Evolutionary conservation across 306 rosid genomes (phyloP), one percentile per base, ranked within the genome.

Genomic region (Elaeagnus macrophylla): DNA sequence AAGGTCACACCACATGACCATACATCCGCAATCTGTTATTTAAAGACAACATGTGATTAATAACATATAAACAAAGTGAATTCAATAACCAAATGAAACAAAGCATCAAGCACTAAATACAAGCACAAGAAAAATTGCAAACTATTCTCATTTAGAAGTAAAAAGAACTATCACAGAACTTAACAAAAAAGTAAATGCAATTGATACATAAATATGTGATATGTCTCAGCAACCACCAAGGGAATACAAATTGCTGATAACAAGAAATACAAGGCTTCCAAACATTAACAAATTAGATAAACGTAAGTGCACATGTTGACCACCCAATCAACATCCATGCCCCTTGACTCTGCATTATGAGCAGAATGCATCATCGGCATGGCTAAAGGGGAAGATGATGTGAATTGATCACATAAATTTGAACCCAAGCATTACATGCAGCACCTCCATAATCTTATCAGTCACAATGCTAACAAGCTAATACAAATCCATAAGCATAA

Each of bases 1-100:
- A 89, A 81, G 77, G 95, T 85, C 44, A 85, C 97, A 52, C 95
- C 97, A 78, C 95, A 85, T 5, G 97, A 89, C 97, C 97, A 89
- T 37, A 89, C 95, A 85, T 85, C 97, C 53, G 97, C 95, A 62
- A 76, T 67, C 97, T 89, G 83, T 62, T 56, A 63, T 41, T 65
- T 44, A 47, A 72, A 62, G 17, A 62, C 40, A 44, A 49, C 49
- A 58, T 25, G 32, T 25, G 32, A 5, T 25, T 25, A 25, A 25
- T 25, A 25, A 25, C 4, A 25, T 25, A 2, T 25, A 25, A 25
- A 47, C 47, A 12, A 37, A 36, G 32, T 60, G 56, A 6, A 67
- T 32, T 19, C 20, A 32, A 55, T 16, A 44, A 51, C 14, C 43
- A 7, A 10, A 32, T 39, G 32, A 25, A 25, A 25, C 32, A 25